Evolutionary conservation across 768 basidiomycete species (phyloP).

Genomic region (Rhizopogon sp.): DNA sequence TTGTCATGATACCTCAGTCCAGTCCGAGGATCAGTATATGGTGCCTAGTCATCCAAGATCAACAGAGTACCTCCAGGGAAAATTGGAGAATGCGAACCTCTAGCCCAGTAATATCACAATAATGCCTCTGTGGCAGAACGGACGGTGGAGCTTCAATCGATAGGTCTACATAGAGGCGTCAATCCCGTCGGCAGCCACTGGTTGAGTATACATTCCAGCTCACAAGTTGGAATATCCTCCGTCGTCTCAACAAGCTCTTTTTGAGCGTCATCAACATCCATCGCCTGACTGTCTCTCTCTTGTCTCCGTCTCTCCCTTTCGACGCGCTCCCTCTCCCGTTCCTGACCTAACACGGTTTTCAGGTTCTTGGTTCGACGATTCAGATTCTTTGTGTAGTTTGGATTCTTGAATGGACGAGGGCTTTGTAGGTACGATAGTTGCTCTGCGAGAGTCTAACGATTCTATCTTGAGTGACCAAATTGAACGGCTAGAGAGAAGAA

Average conservation of each 20-base stretch:
- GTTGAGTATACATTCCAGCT: constrained; percentile 17
- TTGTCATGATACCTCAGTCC: constrained; percentile 81
- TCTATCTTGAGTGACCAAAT: neutral
- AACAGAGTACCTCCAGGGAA: neutral
- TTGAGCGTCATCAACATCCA: constrained; percentile 48
- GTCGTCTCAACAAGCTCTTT: constrained; percentile 22
- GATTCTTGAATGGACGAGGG: constrained; percentile 77
- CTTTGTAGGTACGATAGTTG: constrained; percentile 67
- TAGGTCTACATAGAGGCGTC: constrained; percentile 40
- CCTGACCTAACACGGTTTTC: constrained; percentile 73
- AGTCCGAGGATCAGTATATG: constrained; percentile 79
- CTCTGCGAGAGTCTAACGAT: constrained; percentile 59
- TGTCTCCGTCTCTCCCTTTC: constrained; percentile 56
- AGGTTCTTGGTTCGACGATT: constrained; percentile 75
- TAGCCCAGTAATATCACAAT: constrained; percentile 84
- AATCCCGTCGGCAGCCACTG: neutral
- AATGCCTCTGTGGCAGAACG: constrained; percentile 66
- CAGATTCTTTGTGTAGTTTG: constrained; percentile 60
- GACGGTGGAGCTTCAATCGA: constrained; percentile 87
- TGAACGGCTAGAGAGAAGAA: neutral
- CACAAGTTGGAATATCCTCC: constrained; percentile 72
- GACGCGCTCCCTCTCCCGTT: constrained; percentile 69
- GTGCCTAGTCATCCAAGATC: constrained; percentile 42
- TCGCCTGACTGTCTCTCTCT: constrained; percentile 37
- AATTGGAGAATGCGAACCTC: constrained; percentile 40